Evolutionary conservation across 768 basidiomycete genomes (phyloP).

Genomic region (Imleria badia): DNA sequence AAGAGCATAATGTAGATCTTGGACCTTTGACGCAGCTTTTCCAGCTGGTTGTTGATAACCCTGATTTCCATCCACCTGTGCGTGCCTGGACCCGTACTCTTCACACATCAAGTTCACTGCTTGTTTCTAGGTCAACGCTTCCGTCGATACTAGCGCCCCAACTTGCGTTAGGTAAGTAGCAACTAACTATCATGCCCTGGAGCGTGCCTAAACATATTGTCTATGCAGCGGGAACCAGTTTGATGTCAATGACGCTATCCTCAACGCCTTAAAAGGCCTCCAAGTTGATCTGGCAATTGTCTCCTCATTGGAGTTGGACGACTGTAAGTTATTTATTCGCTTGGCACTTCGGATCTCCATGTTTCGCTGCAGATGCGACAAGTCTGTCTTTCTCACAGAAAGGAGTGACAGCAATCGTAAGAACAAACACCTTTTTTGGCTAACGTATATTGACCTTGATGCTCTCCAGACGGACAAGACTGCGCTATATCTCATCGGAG

Average conservation of each 20-base stretch:
- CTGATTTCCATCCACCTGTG: conserved; percentile 52
- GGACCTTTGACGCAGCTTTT: conserved; percentile 58
- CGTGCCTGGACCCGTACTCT: not conserved
- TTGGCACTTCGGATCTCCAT: not conserved
- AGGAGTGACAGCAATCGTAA: conserved; percentile 54
- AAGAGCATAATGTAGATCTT: conserved; percentile 56
- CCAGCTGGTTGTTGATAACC: conserved; percentile 51
- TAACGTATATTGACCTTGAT: not conserved
- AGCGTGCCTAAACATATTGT: conserved; percentile 5
- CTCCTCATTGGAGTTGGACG: conserved; percentile 59
- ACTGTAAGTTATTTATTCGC: conserved; percentile 45
- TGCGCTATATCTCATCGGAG: conserved; percentile 67
- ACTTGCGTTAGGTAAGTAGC: conserved; percentile 55
- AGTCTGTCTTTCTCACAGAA: conserved; percentile 58
- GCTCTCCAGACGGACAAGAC: conserved; percentile 55
- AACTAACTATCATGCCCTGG: not conserved
- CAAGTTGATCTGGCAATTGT: conserved; percentile 56
- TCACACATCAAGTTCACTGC: not conserved
- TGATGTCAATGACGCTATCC: conserved; percentile 56
- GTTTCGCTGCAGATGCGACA: conserved; percentile 44
- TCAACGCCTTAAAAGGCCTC: conserved; percentile 59
- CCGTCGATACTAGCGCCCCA: conserved; percentile 50
- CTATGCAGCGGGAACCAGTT: conserved; percentile 60
- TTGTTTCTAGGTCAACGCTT: conserved; percentile 47
- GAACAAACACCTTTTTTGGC: conserved; percentile 9